phyloP scores from a whole-genome alignment of 225 moss, liverwort and hornwort species.

The Marchantia paleacea region DNA sequence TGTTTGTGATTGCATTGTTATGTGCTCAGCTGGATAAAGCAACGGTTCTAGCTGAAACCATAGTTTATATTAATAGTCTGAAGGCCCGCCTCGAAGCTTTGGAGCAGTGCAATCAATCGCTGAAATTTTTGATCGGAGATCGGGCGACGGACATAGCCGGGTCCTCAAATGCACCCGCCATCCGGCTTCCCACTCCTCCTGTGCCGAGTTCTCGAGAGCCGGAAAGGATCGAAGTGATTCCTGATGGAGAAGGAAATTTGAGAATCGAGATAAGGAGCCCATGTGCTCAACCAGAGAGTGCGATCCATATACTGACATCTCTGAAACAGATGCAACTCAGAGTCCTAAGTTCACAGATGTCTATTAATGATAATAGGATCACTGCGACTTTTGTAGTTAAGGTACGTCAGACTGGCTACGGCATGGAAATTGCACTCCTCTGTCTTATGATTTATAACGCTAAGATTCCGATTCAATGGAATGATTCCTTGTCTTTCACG shows the following conservation, averaged over 20 bases:
- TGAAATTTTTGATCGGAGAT: slow-evolving; percentile 26
- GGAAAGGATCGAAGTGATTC: slow-evolving; percentile 32
- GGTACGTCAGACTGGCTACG: slow-evolving; percentile 26
- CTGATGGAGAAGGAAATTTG: slow-evolving; percentile 41
- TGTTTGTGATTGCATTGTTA: not conserved
- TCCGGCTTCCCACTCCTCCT: slow-evolving; percentile 3
- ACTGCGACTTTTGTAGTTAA: slow-evolving; percentile 38
- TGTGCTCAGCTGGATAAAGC: slow-evolving; percentile 69
- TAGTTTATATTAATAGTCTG: slow-evolving; percentile 58
- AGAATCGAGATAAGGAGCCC: slow-evolving; percentile 36
- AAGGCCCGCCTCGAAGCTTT: slow-evolving; percentile 48
- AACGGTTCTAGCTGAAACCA: slow-evolving; percentile 65
- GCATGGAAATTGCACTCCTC: not conserved
- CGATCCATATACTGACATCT: slow-evolving; percentile 31
- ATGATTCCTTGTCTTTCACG: not conserved
- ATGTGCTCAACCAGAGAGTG: slow-evolving; percentile 28
- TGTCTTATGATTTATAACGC: not conserved
- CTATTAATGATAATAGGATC: slow-evolving; percentile 33
- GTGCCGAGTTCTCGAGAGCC: slow-evolving; percentile 16
- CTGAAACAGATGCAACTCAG: slow-evolving; percentile 41
- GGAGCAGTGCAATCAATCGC: slow-evolving; percentile 43
- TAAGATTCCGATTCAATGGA: not conserved
- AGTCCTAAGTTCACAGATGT: slow-evolving; percentile 30
- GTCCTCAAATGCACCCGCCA: not conserved
- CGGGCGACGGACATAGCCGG: not conserved